phyloP scores from a whole-genome alignment of 2,329 filamentous ascomycete genomes.

The Verticillium nubilum region DNA sequence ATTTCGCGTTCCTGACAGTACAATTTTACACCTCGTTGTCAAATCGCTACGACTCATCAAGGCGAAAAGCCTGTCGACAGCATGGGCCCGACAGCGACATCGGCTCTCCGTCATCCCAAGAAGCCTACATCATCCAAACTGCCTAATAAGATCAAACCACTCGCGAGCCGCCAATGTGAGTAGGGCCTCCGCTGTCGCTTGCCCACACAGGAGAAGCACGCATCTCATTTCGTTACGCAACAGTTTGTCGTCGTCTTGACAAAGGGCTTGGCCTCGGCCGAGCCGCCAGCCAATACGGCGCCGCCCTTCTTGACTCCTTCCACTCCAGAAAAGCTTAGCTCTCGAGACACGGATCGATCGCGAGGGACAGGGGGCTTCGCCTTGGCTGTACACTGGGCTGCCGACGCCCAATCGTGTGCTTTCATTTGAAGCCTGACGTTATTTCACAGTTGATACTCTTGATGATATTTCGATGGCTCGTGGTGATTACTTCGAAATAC shows the following conservation, averaged over 20 bases:
- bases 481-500: neutral
- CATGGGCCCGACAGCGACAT: neutral
- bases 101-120: neutral
- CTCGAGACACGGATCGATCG: neutral
- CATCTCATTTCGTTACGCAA: constrained; percentile 1
- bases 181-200: neutral
- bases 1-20: constrained; percentile 8
- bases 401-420: neutral
- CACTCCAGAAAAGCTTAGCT: neutral
- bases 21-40: neutral
- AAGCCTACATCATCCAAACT: neutral
- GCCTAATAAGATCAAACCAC: neutral
- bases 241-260: constrained; percentile 6
- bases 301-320: neutral
- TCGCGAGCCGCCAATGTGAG: neutral
- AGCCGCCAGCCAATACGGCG: neutral
- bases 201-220: neutral
- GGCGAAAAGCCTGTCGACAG: too few relatives aligned
- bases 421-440: neutral
- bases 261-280: constrained; percentile 1
- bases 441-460: neutral
- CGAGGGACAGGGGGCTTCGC: neutral
- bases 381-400: neutral
- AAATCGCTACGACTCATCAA: neutral
- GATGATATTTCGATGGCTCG: neutral